These are phyloP conservation scores for Cladosporium sp. DNA, from an alignment of 2,329 filamentous ascomycete genomes.

Conservation along the genomic window DNA sequence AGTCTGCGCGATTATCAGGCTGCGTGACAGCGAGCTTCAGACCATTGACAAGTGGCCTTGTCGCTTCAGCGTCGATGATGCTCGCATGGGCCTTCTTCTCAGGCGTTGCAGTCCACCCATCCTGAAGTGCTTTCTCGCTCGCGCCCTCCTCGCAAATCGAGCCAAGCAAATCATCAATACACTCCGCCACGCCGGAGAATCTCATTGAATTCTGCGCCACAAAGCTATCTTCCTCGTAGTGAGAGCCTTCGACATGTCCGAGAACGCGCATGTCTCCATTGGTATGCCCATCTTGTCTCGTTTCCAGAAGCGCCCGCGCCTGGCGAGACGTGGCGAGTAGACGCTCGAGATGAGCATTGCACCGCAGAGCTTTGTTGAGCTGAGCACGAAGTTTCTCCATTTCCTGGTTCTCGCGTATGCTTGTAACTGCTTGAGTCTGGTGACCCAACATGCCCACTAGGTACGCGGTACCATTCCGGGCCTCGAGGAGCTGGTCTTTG, in stretches of 20 bases:
- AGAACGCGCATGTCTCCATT: no score
- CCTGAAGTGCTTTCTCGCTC: background rate
- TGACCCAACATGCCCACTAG: conserved; percentile 12
- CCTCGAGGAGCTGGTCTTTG: conserved; percentile 23
- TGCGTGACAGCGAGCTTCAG: no score
- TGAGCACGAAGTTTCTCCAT: background rate
- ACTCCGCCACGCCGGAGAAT: background rate
- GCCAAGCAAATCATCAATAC: background rate
- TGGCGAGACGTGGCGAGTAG: background rate
- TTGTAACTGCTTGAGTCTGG: background rate
- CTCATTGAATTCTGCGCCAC: background rate
- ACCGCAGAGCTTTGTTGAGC: background rate
- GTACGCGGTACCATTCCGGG: conserved; percentile 18
- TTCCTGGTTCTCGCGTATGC: background rate
- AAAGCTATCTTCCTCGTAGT: no score
- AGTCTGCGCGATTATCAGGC: no score
- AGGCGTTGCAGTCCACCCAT: background rate
- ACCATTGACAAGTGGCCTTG: background rate
- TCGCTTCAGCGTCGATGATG: no score
- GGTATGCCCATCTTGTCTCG: background rate
- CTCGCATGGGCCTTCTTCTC: no score
- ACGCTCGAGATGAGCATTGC: background rate
- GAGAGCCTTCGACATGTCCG: no score
- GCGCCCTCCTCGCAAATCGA: background rate
- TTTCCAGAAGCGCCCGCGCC: background rate